Evolutionary conservation across 768 basidiomycete genomes (phyloP).

Genomic region (Cystofilobasidium bisporidii): DNA sequence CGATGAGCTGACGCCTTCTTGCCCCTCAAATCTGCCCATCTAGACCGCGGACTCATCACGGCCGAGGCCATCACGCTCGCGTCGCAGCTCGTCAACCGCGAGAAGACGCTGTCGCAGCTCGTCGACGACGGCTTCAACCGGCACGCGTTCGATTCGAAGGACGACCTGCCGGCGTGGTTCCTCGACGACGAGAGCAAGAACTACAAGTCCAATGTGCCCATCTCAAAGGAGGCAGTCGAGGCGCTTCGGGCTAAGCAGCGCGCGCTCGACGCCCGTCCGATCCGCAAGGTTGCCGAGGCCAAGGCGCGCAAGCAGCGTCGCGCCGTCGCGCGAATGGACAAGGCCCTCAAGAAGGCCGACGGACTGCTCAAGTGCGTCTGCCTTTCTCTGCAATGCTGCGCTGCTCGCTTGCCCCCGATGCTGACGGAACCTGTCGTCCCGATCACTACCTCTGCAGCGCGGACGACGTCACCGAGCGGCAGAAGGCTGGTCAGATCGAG

Average conservation of each 20-base stretch:
- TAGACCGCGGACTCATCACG: constrained; percentile 73
- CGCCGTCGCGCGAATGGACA: constrained; percentile 72
- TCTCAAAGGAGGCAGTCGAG: constrained; percentile 87
- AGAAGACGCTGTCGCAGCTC: constrained; percentile 76
- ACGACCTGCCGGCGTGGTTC: constrained; percentile 90
- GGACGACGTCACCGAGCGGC: constrained; percentile 83
- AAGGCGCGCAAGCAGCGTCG: constrained; percentile 94
- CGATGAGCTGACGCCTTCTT: no score
- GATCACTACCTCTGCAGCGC: constrained; percentile 39
- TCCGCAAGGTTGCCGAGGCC: constrained; percentile 98
- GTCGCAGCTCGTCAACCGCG: constrained; percentile 77
- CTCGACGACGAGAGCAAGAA: constrained; percentile 87
- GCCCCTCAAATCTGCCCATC: constrained; percentile 24
- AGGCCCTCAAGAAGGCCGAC: constrained; percentile 91
- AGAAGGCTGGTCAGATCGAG: constrained; percentile 87
- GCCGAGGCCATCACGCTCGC: constrained; percentile 86
- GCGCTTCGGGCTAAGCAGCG: constrained; percentile 81
- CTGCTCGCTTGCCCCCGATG: not conserved
- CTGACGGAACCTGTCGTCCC: not conserved
- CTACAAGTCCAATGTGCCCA: constrained; percentile 89
- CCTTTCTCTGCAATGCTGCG: not conserved
- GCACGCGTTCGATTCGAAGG: constrained; percentile 81
- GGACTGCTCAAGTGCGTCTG: constrained; percentile 47
- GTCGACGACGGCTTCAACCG: constrained; percentile 94
- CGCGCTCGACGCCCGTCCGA: constrained; percentile 88